Conservation (phyloP, 2,329 filamentous ascomycete species). For the Monosporascus ibericus region DNA sequence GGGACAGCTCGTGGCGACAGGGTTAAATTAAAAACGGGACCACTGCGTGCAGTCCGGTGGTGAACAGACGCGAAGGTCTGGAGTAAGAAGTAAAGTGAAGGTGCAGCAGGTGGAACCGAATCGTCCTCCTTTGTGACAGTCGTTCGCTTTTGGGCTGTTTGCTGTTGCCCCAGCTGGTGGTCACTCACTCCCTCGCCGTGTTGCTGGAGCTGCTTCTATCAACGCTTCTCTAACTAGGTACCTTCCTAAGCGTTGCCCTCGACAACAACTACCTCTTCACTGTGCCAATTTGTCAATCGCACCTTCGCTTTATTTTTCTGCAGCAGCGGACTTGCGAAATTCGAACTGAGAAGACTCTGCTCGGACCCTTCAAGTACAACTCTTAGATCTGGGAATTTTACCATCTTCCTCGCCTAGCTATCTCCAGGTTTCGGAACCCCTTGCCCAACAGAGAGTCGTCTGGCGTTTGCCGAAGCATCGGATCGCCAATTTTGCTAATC, state of each 20-base stretch:
- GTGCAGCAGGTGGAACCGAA: not conserved
- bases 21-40: not conserved
- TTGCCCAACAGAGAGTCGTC: not conserved
- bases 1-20: not conserved
- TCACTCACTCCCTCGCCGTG: not conserved
- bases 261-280: not conserved
- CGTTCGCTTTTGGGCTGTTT: not conserved
- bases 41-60: not conserved
- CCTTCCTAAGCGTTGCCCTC: not conserved
- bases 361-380: too few relatives aligned
- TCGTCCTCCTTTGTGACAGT: not conserved
- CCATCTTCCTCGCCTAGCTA: not conserved
- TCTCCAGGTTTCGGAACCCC: too few relatives aligned
- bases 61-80: too few relatives aligned
- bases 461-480: not conserved
- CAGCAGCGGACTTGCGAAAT: not conserved
- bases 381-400: not conserved
- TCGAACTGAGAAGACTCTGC: too few relatives aligned
- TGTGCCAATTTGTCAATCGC: not conserved
- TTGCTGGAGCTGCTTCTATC: not conserved
- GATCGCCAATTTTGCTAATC: not conserved
- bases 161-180: not conserved
- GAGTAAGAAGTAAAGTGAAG: too few relatives aligned
- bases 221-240: not conserved
- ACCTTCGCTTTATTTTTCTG: not conserved